phyloP scores from a whole-genome alignment of 2,329 filamentous ascomycete species.

The Alternaria sp. region DNA sequence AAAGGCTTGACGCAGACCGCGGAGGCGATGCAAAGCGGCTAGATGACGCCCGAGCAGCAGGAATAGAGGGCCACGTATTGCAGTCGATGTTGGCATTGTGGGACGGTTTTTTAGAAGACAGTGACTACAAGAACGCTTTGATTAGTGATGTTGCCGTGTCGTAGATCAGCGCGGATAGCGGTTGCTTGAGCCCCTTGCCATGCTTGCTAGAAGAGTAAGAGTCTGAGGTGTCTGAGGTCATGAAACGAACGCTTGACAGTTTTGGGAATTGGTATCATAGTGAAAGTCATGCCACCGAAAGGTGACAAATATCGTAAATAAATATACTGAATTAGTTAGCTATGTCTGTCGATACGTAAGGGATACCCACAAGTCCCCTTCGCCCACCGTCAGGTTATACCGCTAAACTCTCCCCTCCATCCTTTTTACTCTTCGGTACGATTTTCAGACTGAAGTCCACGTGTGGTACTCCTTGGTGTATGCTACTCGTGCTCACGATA shows the following conservation, averaged over 20 bases:
- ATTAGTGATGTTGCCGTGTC: background rate
- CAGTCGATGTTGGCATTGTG: background rate
- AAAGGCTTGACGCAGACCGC: background rate
- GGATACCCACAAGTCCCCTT: background rate
- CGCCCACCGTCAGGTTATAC: background rate
- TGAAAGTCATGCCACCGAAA: background rate
- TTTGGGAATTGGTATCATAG: background rate
- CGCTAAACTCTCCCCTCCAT: constrained; percentile 20
- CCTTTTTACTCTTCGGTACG: constrained; percentile 51
- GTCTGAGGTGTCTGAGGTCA: background rate
- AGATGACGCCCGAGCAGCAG: background rate
- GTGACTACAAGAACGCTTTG: background rate
- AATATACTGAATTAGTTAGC: background rate
- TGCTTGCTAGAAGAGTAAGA: background rate
- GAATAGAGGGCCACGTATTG: background rate
- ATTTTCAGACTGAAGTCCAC: constrained; percentile 98
- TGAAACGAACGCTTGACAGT: background rate
- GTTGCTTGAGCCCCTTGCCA: background rate
- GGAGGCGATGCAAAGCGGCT: background rate
- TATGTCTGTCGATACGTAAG: background rate
- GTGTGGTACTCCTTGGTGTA: constrained; percentile 93
- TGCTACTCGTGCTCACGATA: constrained; percentile 93
- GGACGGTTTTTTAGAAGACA: background rate
- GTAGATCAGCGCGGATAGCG: background rate
- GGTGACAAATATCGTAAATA: background rate